Base-by-base conservation (phyloP, 805 yeast species). In the Kazachstania taianensis region DNA sequence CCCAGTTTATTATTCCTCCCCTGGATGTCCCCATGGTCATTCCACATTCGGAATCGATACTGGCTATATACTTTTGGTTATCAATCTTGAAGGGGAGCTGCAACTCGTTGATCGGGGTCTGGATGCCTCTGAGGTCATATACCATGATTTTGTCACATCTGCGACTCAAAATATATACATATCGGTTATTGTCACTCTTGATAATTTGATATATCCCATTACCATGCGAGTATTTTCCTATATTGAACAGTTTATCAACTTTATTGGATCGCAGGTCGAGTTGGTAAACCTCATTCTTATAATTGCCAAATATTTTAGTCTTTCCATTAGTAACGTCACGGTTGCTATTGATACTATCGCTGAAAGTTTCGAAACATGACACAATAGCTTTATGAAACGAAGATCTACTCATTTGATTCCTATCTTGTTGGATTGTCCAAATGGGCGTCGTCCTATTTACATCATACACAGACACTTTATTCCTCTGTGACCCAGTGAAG, bases 161-260 rank as follows among this genome's bases (percentile, higher is more conserved):
- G 22, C 72, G 46, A 22, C 55, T 47, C 1, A 63, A 19, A 1
- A 52, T 51, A 36, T 53, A 66, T 5, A 63, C 14, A 34, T 54
- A 66, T 26, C 55, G 57, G 4, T 61, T 65, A 44, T 62, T 65
- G 1, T 44, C 46, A 15, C 67, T 58, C 19, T 45, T 53, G 5
- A 66, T 14, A 0, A 65, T 27, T 41, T 66, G 70, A 46, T 52
- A 13, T 52, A 46, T 3, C 62, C 72, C 43, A 39, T 52, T 4
- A 53, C 65, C 30, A 20, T n/a, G n/a, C 14, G 19, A 15, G 20
- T 15, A 22, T 4, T 22, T 22, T 9, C 12, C 25, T 3, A 22
- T 3, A 9, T 12, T 7, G 17, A n/a, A n/a, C n/a, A n/a, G n/a
- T n/a, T n/a, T n/a, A n/a, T 27, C 25, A 7, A 22, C 15, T 4